Evolutionary conservation across 1,284 basidiomycete genomes (phyloP), one percentile per base, ranked within the genome.

Genomic region (Coniferiporia sulphurascens): DNA sequence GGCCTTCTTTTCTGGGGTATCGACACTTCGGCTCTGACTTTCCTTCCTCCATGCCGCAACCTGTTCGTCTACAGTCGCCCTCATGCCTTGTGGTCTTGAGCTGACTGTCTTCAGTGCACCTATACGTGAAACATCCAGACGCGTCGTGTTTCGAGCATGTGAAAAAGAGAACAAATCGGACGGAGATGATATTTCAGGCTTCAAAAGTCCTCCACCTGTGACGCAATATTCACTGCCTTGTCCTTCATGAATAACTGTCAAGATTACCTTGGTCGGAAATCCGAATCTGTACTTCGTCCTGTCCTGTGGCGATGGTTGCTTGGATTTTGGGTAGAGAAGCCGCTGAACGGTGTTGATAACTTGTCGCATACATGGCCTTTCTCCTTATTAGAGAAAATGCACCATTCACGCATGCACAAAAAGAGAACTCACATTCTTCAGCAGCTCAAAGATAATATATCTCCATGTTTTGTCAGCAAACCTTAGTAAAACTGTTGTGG

Each of bases 391-490:
- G 12, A 17, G 51, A 43, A 19, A 36, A 38, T 3, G 52, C 52
- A 36, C 51, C 48, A 61, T 6, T 19, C n/a, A 52, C 61, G 61
- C 53, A 68, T 63, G 52, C 62, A 54, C 52, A 44, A 38, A 34
- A 51, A 55, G 46, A 13, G 34, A 46, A 38, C 35, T 38, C 66
- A 90, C 91, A 68, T 95, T 94, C 71, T 95, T 95, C 65, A 95
- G 68, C 22, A 96, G 71, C 68, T 96, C 93, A 66, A 95, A 95
- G 12, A 95, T 73, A 60, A 95, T 91, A 69, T 95, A 96, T 70
- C 88, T 90, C 62, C 17, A 15, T 61, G 60, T 62, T 13, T 3
- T 15, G 41, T 55, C 9, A 44, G 55, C 35, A 10, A 41, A 55
- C 41, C 22, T 51, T 56, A n/a, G 21, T 38, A 45, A 22, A 35